Evolutionary conservation across 2,329 filamentous ascomycete species (phyloP).

Genomic region (Setomelanomma holmii): DNA sequence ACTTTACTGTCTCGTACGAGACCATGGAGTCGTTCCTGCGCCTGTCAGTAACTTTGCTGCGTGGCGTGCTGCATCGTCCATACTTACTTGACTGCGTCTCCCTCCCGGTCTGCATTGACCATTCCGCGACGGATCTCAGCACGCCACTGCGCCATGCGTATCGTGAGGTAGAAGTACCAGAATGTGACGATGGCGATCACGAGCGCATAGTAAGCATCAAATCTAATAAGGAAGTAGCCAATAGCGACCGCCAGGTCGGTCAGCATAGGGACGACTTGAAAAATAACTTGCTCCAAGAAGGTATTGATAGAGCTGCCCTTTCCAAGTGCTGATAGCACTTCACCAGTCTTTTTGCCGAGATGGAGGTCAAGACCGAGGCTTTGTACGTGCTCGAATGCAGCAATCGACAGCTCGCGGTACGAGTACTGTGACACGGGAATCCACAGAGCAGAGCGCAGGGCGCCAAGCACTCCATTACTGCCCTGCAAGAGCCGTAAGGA

Average conservation of each 20-base stretch:
- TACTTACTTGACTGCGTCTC: constrained; percentile 89
- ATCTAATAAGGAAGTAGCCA: constrained; percentile 76
- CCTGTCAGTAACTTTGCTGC: constrained; percentile 27
- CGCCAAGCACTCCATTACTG: constrained; percentile 84
- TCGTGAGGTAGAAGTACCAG: constrained; percentile 94
- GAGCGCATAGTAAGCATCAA: constrained; percentile 89
- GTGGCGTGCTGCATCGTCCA: neutral
- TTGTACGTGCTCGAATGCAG: constrained; percentile 97
- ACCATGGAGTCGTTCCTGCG: constrained; percentile 90
- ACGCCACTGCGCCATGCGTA: constrained; percentile 92
- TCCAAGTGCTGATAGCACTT: constrained; percentile 92
- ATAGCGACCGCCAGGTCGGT: constrained; percentile 88
- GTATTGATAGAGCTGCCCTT: constrained; percentile 96
- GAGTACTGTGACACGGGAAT: constrained; percentile 97
- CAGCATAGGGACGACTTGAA: constrained; percentile 93
- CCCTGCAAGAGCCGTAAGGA: constrained; percentile 83
- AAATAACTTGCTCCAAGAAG: constrained; percentile 95
- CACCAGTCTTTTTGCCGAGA: constrained; percentile 93
- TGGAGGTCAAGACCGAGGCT: constrained; percentile 95
- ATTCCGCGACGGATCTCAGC: constrained; percentile 90
- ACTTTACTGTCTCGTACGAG: constrained; percentile 85
- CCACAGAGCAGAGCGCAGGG: constrained; percentile 84
- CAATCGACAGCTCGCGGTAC: constrained; percentile 90
- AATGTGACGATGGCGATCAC: constrained; percentile 91
- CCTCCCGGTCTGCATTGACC: constrained; percentile 92